A percentile compares a stretch with the other conserved stretches of the same genome.
Conservation (phyloP, 169 alveolate genomes). For the Cytauxzoon felis region DNA sequence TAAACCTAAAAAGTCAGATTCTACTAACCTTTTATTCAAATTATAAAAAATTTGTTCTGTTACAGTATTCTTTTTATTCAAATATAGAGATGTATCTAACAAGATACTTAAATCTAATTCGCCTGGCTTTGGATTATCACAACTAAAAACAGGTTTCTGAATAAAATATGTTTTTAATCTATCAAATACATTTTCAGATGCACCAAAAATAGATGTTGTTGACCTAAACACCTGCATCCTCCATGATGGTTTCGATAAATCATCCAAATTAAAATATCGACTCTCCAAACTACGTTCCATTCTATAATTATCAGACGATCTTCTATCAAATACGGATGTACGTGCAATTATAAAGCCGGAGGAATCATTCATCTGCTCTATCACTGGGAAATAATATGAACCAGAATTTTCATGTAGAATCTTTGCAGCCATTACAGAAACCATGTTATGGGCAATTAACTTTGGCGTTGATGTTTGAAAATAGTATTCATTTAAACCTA, state of each 20-base stretch:
- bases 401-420: conserved; percentile 73
- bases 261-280: conserved; percentile 64
- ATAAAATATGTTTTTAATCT: conserved; percentile 74
- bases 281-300: conserved; percentile 74
- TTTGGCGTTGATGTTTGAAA: conserved; percentile 74
- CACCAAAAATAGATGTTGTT: conserved; percentile 74
- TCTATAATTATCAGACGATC: conserved; percentile 68
- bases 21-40: conserved; percentile 63
- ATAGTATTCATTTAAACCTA: conserved; percentile 77
- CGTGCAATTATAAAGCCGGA: conserved; percentile 70
- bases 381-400: conserved; percentile 73
- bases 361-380: conserved; percentile 69
- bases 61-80: conserved; percentile 68
- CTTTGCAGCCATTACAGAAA: conserved; percentile 78
- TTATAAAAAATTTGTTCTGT: conserved; percentile 71
- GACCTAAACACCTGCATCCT: conserved; percentile 80
- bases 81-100: conserved; percentile 70
- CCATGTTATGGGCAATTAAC: conserved; percentile 74
- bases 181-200: conserved; percentile 66
- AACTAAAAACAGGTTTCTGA: conserved; percentile 65
- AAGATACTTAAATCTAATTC: conserved; percentile 65
- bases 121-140: conserved; percentile 60
- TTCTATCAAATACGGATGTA: conserved; percentile 69
- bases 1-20: conserved; percentile 65
- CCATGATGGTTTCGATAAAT: conserved; percentile 65